Percentiles rank a stretch among this genome's conserved stretches.
These are phyloP conservation scores for Withania somnifera DNA, from an alignment of 305 asterid genomes.

Conservation along the genomic window DNA sequence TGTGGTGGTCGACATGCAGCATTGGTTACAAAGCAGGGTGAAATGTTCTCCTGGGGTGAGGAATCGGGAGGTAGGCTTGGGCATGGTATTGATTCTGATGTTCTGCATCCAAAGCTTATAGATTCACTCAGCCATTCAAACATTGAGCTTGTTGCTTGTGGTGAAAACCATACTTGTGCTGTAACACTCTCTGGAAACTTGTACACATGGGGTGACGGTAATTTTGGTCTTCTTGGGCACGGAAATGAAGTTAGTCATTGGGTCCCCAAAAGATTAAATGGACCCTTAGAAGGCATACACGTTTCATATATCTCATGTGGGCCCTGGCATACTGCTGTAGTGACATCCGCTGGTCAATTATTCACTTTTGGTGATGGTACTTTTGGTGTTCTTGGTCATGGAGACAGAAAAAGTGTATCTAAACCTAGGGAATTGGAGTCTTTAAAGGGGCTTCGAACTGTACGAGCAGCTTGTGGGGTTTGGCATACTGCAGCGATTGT, in stretches of 20 bases:
- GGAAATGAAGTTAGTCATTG: constrained; percentile 23
- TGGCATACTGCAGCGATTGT: constrained; percentile 29
- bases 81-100: constrained; percentile 43
- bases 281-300: constrained; percentile 22
- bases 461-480: constrained; percentile 24
- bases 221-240: constrained; percentile 24
- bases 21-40: constrained; percentile 66
- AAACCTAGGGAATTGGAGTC: constrained; percentile 25
- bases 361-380: constrained; percentile 28
- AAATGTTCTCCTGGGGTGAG: constrained; percentile 70
- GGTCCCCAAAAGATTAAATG: constrained; percentile 24
- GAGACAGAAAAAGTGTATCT: constrained; percentile 14
- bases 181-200: constrained; percentile 24
- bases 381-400: constrained; percentile 25
- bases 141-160: constrained; percentile 24
- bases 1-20: constrained; percentile 67
- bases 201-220: constrained; percentile 25
- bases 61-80: constrained; percentile 68
- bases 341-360: constrained; percentile 22
- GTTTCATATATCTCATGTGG: constrained; percentile 21
- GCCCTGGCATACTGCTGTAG: constrained; percentile 23
- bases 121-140: constrained; percentile 18
- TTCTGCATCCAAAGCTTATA: constrained; percentile 21
- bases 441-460: constrained; percentile 23
- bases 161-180: constrained; percentile 23